A percentile compares a stretch with the other conserved stretches of the same genome.
phyloP scores from a whole-genome alignment of 257 asterid genomes.

The Haberlea rhodopensis region DNA sequence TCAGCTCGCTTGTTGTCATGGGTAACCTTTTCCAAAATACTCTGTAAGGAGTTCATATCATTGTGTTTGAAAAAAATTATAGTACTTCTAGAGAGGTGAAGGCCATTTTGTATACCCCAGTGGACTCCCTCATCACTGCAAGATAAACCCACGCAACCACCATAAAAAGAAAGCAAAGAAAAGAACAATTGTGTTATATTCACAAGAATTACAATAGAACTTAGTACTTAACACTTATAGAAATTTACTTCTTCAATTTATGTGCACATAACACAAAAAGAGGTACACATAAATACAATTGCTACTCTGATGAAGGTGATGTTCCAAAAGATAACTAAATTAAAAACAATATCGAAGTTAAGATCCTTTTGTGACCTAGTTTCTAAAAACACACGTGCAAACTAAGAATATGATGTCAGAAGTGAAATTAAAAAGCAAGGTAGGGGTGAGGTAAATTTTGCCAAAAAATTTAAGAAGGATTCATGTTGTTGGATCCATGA shows the following conservation, averaged over 20 bases:
- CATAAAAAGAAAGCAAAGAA: background rate
- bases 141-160: constrained; percentile 21
- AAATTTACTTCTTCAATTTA: background rate
- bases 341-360: constrained; percentile 3
- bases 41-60: constrained; percentile 68
- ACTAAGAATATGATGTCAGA: background rate
- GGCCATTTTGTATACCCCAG: constrained; percentile 97
- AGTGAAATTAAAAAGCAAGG: constrained; percentile 1
- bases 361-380: background rate
- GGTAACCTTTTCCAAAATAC: constrained; percentile 62
- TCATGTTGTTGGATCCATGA: background rate
- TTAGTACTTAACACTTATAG: constrained; percentile 12
- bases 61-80: constrained; percentile 84
- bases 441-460: background rate
- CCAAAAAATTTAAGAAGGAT: background rate
- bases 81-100: constrained; percentile 94
- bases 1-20: constrained; percentile 75
- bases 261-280: constrained; percentile 12
- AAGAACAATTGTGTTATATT: background rate
- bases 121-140: constrained; percentile 94
- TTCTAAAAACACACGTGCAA: constrained; percentile 8
- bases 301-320: constrained; percentile 15
- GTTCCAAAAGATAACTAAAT: background rate
- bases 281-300: background rate
- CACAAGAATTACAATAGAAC: background rate